Conservation (phyloP, 345 rosid genomes). For the Turnera subulata region DNA sequence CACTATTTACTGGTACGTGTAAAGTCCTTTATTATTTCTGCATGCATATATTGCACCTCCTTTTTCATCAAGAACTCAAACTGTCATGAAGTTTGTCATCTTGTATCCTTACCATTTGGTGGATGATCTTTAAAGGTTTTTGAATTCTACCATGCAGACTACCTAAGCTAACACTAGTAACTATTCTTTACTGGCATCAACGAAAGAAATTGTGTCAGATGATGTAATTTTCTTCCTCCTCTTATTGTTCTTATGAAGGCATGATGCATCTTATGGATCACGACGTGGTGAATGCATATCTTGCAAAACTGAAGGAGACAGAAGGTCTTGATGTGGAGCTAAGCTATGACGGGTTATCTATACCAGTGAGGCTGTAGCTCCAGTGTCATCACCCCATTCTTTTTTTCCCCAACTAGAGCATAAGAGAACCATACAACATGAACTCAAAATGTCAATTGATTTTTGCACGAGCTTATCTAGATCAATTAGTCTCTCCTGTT, state of each 20-base stretch:
- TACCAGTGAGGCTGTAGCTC: slow-evolving; percentile 55
- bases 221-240: slow-evolving; percentile 4
- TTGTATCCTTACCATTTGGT: not conserved
- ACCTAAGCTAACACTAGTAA: too few relatives aligned
- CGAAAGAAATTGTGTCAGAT: not conserved
- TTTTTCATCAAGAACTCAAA: not conserved
- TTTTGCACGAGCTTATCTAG: too few relatives aligned
- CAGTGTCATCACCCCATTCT: slow-evolving; percentile 5
- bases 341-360: slow-evolving; percentile 80
- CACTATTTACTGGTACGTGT: slow-evolving; percentile 82
- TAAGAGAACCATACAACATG: not conserved
- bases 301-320: slow-evolving; percentile 48
- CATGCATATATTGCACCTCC: too few relatives aligned
- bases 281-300: slow-evolving; percentile 57
- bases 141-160: too few relatives aligned
- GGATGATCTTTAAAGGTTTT: too few relatives aligned
- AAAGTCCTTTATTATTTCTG: too few relatives aligned
- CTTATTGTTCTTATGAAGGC: slow-evolving; percentile 33
- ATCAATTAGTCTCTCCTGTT: slow-evolving; percentile 8
- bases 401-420: not conserved
- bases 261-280: slow-evolving; percentile 99
- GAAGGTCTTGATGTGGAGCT: slow-evolving; percentile 74
- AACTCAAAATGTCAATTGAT: not conserved
- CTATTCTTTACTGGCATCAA: too few relatives aligned
- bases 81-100: not conserved